Evolutionary conservation across 2,329 filamentous ascomycete genomes (phyloP), one percentile per base, ranked within the genome.

Genomic region (Cryphonectria parasitica): DNA sequence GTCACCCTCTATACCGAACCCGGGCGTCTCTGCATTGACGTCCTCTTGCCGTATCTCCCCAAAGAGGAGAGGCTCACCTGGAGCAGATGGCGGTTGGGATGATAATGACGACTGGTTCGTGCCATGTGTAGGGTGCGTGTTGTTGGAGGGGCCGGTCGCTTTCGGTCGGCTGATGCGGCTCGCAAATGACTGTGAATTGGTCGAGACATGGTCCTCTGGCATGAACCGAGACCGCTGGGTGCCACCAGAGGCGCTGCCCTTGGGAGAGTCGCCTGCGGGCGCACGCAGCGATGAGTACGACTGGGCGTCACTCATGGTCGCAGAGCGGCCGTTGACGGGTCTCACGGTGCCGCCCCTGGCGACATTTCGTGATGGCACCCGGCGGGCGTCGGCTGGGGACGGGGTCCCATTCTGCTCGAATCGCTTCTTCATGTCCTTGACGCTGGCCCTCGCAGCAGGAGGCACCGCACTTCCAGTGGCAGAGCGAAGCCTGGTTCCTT

Each of bases 391-490:
- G 60, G 79, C 75, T 72, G 79, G 73, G 63, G 74, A 70, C 34
- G 74, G 74, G 7, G 76, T 69, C 34, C 77, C 73, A 63, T 79
- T 89, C 77, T 90, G 89, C 79, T 95, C 92, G 81, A 95, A 96
- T 68, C 88, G 90, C 80, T 91, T 93, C 76, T 92, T 90, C 73
- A 96, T 84, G 77, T 96, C 92, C 81, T 91, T 93, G 75, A 96
- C 92, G 72, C 91, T 95, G n/a, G 89, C 85, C 74, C 91, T 86
- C 60, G 77, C 74, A 15, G 75, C 67, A 13, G 70, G 70, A 31
- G 70, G 56, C 66, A 76, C 77, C 39, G 75, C 76, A 74, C 72
- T 74, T 82, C 80, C 73, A 74, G 81, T 76, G 63, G 78, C 77
- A 66, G 77, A 76, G 58, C 77, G 76, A 66, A 79, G 74, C 72